Conservation (phyloP, 164 flowering plant species). For the Chimonanthus salicifolius region DNA sequence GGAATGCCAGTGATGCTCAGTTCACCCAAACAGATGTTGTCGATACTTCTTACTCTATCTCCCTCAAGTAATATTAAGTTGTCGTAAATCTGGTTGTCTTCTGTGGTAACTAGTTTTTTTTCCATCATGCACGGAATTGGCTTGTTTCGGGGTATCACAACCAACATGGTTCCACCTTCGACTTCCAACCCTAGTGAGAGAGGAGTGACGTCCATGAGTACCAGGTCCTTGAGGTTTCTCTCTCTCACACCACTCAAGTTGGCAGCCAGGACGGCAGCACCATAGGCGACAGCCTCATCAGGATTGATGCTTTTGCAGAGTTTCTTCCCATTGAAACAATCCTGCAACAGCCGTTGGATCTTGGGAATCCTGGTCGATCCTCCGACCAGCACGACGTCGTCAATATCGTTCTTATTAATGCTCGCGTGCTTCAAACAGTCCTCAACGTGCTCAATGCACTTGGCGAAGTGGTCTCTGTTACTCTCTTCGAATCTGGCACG, state of each 20-base stretch:
- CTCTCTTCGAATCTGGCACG: slow-evolving; percentile 53
- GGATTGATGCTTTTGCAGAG: too few species aligned
- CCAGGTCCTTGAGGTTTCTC: too few species aligned
- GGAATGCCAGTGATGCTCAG: too few species aligned
- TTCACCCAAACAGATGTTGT: slow-evolving; percentile 26
- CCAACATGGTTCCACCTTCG: slow-evolving; percentile 49
- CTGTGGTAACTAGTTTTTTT: slow-evolving; percentile 35
- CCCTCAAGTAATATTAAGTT: slow-evolving; percentile 64
- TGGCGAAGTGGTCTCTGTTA: slow-evolving; percentile 50
- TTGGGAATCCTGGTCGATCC: slow-evolving; percentile 40
- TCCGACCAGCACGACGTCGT: slow-evolving; percentile 57
- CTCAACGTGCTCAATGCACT: slow-evolving; percentile 55
- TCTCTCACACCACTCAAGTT: too few species aligned
- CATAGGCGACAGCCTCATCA: too few species aligned
- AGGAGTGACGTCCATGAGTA: too few species aligned
- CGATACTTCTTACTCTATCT: slow-evolving; percentile 49
- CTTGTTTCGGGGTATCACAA: slow-evolving; percentile 45
- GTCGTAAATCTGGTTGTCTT: slow-evolving; percentile 52
- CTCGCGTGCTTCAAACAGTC: slow-evolving; percentile 47
- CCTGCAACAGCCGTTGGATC: too few species aligned
- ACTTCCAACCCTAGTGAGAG: slow-evolving; percentile 38
- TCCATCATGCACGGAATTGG: slow-evolving; percentile 16
- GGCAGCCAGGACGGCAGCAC: too few species aligned
- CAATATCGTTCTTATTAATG: slow-evolving; percentile 43
- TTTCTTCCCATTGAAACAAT: too few species aligned